Conservation (phyloP, 371 early-diverging fungal species). For the Conidiobolus incongruus region DNA sequence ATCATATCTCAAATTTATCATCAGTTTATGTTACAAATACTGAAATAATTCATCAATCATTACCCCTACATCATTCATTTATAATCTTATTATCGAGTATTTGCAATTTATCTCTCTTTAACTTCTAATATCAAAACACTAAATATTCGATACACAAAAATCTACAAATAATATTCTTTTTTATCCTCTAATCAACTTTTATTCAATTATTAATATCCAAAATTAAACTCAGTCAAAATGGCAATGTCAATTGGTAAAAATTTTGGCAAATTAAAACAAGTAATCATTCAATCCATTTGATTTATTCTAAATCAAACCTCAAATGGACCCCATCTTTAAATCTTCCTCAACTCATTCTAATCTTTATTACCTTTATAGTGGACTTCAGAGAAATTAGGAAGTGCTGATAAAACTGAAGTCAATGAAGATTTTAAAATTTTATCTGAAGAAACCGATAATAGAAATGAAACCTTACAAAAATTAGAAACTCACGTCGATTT, state of each 20-base stretch:
- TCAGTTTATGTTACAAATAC: too few species aligned
- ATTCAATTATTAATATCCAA: too few species aligned
- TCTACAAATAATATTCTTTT: too few species aligned
- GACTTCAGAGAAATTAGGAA: constrained; percentile 8
- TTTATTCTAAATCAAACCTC: not conserved
- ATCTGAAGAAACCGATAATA: constrained; percentile 6
- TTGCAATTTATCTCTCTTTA: too few species aligned
- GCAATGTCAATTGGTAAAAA: constrained; percentile 2
- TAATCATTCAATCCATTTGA: not conserved
- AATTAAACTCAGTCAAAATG: too few species aligned
- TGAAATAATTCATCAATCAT: too few species aligned
- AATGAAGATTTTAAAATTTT: constrained; percentile 7
- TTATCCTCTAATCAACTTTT: too few species aligned
- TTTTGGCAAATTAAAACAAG: constrained; percentile 2
- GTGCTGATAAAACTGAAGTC: constrained; percentile 6
- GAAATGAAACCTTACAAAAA: constrained; percentile 5
- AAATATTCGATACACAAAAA: too few species aligned
- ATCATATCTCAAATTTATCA: too few species aligned
- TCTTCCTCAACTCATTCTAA: not conserved
- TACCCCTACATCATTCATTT: too few species aligned
- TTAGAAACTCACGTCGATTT: not conserved
- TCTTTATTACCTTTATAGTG: constrained; percentile 1
- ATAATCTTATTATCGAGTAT: too few species aligned
- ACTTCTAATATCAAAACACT: too few species aligned
- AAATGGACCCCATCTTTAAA: not conserved